Percentiles rank a stretch among this genome's conserved stretches.
Evolutionary conservation across 176 grass and related monocot species (phyloP).

Genomic region (Thinopyrum elongatum): DNA sequence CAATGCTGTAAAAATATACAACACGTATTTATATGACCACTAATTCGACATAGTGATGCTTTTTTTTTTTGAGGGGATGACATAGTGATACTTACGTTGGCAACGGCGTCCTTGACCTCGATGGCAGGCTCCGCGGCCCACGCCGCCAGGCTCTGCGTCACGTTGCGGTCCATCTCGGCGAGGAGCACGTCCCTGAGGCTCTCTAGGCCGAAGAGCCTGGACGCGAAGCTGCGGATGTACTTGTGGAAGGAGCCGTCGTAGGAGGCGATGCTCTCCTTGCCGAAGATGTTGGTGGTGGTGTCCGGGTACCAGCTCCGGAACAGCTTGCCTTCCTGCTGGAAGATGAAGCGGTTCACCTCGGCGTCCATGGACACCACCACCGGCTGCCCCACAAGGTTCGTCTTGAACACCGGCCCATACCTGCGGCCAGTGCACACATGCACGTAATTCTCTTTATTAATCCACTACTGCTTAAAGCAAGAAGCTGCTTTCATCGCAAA

Average conservation of each 20-base stretch:
- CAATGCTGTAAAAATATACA: no score
- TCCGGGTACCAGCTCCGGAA: constrained; percentile 20
- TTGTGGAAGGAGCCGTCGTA: constrained; percentile 7
- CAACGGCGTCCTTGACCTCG: background rate
- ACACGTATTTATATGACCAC: no score
- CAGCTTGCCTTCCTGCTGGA: constrained; percentile 25
- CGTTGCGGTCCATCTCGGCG: background rate
- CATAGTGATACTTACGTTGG: background rate
- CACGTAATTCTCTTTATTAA: background rate
- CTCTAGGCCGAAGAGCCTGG: constrained; percentile 15
- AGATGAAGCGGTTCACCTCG: constrained; percentile 26
- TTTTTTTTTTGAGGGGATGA: no score
- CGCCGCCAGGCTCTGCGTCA: background rate
- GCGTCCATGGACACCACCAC: constrained; percentile 11
- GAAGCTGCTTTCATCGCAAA: background rate
- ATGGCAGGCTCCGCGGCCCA: background rate
- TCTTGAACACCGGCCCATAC: constrained; percentile 11
- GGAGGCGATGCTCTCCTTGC: background rate
- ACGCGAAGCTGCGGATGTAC: background rate
- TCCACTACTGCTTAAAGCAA: background rate
- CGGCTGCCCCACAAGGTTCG: background rate
- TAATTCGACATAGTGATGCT: no score
- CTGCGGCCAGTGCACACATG: background rate
- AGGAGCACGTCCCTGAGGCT: background rate
- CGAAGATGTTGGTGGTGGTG: background rate